A percentile compares a stretch with the other conserved stretches of the same genome.
Evolutionary conservation across 306 rosid genomes (phyloP).

Genomic region (Potentilla sterilis): DNA sequence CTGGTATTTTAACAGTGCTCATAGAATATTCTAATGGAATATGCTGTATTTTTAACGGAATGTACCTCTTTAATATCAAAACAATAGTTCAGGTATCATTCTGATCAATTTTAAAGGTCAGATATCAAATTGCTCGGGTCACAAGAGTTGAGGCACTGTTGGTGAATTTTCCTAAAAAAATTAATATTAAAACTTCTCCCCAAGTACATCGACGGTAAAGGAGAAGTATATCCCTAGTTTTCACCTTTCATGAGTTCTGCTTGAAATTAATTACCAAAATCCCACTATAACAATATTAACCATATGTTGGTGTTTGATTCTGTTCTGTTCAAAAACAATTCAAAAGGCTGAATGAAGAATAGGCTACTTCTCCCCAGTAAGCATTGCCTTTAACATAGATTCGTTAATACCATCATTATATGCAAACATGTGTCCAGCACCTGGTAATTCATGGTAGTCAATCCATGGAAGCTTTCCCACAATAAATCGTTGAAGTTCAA

Average conservation of each 20-base stretch:
- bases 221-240: not conserved
- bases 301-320: not conserved
- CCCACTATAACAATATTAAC: not conserved
- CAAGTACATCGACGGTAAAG: not conserved
- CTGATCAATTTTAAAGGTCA: too few relatives aligned
- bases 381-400: conserved; percentile 35
- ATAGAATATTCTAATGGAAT: too few relatives aligned
- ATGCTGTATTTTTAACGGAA: too few relatives aligned
- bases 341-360: too few relatives aligned
- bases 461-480: conserved; percentile 59
- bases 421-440: conserved; percentile 60
- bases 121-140: too few relatives aligned
- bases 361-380: conserved; percentile 24
- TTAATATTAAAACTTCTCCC: not conserved
- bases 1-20: too few relatives aligned
- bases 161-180: too few relatives aligned
- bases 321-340: not conserved
- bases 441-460: conserved; percentile 63
- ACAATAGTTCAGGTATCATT: too few relatives aligned
- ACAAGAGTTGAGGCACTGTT: too few relatives aligned
- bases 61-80: too few relatives aligned
- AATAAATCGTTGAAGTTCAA: conserved; percentile 41
- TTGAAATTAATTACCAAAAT: not conserved
- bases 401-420: conserved; percentile 24
- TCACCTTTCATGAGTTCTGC: not conserved